Conservation (phyloP, 2,329 filamentous ascomycete species). For the Alternaria conjuncta region DNA sequence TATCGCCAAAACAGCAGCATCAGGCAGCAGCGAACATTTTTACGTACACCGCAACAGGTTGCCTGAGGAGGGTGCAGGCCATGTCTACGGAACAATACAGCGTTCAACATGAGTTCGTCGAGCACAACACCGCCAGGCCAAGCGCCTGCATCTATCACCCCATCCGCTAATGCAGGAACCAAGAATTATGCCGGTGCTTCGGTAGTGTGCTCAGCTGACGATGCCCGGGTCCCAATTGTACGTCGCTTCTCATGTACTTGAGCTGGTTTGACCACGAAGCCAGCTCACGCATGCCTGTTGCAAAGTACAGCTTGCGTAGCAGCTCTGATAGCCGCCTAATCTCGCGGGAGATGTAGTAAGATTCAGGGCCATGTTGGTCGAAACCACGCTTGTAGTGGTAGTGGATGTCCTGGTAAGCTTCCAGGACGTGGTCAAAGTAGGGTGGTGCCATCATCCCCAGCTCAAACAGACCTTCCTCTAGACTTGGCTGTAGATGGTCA, state of each 20-base stretch:
- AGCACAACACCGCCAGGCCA: background rate
- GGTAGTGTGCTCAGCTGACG: background rate
- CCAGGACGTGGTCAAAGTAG: background rate
- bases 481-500: slow-evolving; percentile 9
- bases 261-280: slow-evolving; percentile 9
- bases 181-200: slow-evolving; percentile 1
- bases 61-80: background rate
- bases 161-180: background rate
- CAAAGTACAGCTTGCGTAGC: slow-evolving; percentile 3
- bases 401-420: slow-evolving; percentile 12
- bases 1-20: background rate
- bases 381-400: slow-evolving; percentile 17
- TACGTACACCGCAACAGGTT: background rate
- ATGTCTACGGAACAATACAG: background rate
- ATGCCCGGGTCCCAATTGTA: slow-evolving; percentile 7
- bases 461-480: slow-evolving; percentile 1
- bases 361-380: slow-evolving; percentile 8
- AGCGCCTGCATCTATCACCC: background rate
- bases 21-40: background rate
- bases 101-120: background rate
- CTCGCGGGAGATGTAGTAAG: slow-evolving; percentile 16
- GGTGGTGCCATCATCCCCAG: slow-evolving; percentile 2
- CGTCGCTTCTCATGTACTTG: slow-evolving; percentile 12
- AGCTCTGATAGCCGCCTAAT: slow-evolving; percentile 13
- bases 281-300: slow-evolving; percentile 10